Percentiles rank a stretch among this genome's conserved stretches.
Conservation (phyloP, 106 monocot species). For the Apostasia shenzhenica region DNA sequence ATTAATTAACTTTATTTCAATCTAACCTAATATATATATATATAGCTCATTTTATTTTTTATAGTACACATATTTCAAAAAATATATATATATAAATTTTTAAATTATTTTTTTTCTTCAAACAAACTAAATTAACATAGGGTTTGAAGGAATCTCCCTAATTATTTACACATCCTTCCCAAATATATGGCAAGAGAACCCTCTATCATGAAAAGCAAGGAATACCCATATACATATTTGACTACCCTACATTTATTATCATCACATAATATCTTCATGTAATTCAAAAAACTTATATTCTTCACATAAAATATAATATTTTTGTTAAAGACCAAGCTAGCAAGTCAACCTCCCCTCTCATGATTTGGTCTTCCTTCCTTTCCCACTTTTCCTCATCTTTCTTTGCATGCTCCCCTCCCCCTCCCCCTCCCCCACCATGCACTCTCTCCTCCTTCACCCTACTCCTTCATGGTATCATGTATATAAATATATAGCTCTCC, state of each 20-base stretch:
- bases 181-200: not conserved
- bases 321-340: not conserved
- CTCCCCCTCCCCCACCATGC: not conserved
- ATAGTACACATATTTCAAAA: not conserved
- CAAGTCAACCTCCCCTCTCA: not conserved
- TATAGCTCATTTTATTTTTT: not conserved
- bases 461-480: too few relatives aligned
- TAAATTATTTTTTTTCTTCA: not conserved
- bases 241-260: conserved; percentile 6
- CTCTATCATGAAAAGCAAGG: conserved; percentile 9
- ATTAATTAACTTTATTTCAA: not conserved
- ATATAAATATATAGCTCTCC: not conserved
- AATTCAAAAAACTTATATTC: not conserved
- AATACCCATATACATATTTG: conserved; percentile 2
- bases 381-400: not conserved
- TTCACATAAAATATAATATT: not conserved
- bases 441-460: not conserved
- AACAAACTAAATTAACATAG: not conserved
- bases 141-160: conserved; percentile 13
- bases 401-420: conserved; percentile 9
- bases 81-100: not conserved
- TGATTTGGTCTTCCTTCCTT: conserved; percentile 6
- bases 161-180: conserved; percentile 5
- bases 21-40: not conserved
- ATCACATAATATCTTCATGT: conserved; percentile 3